These are phyloP conservation scores for Camelina neglecta DNA, from an alignment of 345 rosid species.

Conservation along the genomic window DNA sequence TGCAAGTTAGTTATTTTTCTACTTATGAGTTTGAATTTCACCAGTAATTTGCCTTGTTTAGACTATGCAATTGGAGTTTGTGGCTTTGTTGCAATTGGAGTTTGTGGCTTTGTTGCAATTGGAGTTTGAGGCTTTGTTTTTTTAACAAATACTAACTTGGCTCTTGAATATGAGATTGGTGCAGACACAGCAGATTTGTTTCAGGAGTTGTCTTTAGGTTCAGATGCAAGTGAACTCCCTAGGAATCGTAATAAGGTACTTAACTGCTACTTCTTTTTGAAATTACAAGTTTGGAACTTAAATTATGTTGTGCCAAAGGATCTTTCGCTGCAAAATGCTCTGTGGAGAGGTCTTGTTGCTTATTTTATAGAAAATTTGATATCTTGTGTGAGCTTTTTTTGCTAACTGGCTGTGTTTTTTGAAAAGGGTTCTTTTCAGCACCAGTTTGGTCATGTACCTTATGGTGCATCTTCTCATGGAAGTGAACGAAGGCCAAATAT, in stretches of 20 bases:
- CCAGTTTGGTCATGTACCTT: conserved; percentile 52
- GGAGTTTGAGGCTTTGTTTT: conserved; percentile 22
- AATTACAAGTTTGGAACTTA: not conserved
- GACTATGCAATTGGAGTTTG: not conserved
- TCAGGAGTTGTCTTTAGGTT: conserved; percentile 61
- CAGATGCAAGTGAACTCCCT: conserved; percentile 52
- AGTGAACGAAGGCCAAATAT: conserved; percentile 33
- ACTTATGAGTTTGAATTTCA: conserved; percentile 12
- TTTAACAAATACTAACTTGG: conserved; percentile 13
- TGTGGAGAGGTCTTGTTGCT: conserved; percentile 11
- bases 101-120: no score
- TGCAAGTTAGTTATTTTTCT: not conserved
- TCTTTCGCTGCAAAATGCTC: not conserved
- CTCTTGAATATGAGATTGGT: conserved; percentile 17
- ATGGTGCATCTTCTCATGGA: conserved; percentile 50
- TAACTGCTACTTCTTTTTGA: not conserved
- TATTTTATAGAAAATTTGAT: not conserved
- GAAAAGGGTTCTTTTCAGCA: conserved; percentile 52
- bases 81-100: conserved; percentile 1
- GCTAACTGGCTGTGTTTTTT: conserved; percentile 48
- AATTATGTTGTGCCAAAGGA: not conserved
- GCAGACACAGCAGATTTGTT: conserved; percentile 66
- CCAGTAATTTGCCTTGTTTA: conserved; percentile 9
- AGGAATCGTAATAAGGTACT: conserved; percentile 54
- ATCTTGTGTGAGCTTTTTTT: not conserved